These are phyloP conservation scores for Phytopythium delawarense DNA, from an alignment of 352 stramenopile genomes.

Conservation along the genomic window DNA sequence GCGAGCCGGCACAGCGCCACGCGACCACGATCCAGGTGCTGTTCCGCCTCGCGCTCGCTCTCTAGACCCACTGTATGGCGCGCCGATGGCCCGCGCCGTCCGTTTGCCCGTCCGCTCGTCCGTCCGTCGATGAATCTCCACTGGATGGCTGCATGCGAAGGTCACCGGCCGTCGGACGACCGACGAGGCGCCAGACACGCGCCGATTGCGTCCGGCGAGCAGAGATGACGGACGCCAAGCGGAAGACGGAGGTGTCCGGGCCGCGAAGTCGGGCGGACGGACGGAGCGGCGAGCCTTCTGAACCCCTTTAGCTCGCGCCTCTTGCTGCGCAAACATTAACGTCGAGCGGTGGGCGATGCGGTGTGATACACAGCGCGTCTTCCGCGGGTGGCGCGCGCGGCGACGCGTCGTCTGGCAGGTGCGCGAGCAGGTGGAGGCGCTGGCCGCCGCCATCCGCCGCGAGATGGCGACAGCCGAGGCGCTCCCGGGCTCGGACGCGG, in stretches of 20 bases:
- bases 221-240: neutral
- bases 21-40: slow-evolving; percentile 21
- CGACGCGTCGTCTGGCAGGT: slow-evolving; percentile 43
- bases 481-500: slow-evolving; percentile 12
- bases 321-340: neutral
- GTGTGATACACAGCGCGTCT: slow-evolving; percentile 20
- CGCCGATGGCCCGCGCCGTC: no score
- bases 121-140: neutral
- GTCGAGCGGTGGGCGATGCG: neutral
- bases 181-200: slow-evolving; percentile 1
- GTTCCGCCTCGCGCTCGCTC: neutral
- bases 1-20: slow-evolving; percentile 14
- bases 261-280: neutral
- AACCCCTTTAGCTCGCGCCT: no score
- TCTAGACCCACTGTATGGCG: neutral
- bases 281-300: neutral
- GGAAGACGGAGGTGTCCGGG: no score
- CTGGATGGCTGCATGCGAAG: neutral
- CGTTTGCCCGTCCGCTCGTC: neutral
- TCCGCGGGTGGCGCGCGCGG: slow-evolving; percentile 53
- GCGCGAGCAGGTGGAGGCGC: slow-evolving; percentile 31
- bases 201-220: neutral
- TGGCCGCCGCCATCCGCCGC: slow-evolving; percentile 34
- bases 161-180: neutral
- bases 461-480: slow-evolving; percentile 29